These are phyloP conservation scores for Crucibulum laeve DNA, from an alignment of 768 basidiomycete genomes.

Conservation along the genomic window DNA sequence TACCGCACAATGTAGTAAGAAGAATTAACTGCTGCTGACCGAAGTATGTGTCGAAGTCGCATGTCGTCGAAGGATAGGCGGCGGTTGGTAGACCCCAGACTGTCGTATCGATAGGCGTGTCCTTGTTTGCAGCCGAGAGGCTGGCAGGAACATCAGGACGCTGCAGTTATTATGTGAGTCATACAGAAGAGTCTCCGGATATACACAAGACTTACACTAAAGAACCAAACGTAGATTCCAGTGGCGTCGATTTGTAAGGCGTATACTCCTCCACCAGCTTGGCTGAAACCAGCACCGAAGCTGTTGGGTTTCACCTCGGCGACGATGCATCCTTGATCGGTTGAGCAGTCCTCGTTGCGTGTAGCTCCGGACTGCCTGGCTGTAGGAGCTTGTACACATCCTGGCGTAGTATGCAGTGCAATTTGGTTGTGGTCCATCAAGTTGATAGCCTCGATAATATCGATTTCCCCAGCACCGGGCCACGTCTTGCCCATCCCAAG, in stretches of 20 bases:
- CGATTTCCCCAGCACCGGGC: conserved; percentile 47
- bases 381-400: conserved; percentile 31
- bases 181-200: neutral
- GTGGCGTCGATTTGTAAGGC: conserved; percentile 65
- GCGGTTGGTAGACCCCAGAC: conserved; percentile 59
- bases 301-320: conserved; percentile 54
- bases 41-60: conserved; percentile 53
- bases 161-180: conserved; percentile 16
- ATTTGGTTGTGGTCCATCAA: conserved; percentile 64
- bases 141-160: conserved; percentile 37
- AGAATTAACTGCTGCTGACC: conserved; percentile 63
- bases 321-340: conserved; percentile 63
- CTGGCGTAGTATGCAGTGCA: conserved; percentile 65
- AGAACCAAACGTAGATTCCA: conserved; percentile 39
- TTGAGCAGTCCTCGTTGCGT: conserved; percentile 51
- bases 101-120: conserved; percentile 34
- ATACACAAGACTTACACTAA: conserved; percentile 28
- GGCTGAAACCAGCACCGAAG: conserved; percentile 64
- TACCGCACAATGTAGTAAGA: conserved; percentile 64
- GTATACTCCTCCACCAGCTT: conserved; percentile 70
- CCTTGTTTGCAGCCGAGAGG: conserved; percentile 27
- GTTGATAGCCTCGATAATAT: conserved; percentile 84
- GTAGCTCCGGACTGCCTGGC: conserved; percentile 45
- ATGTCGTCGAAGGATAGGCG: conserved; percentile 52
- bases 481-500: conserved; percentile 32